Conservation (phyloP, 2,329 filamentous ascomycete genomes). For the Cladosporium halotolerans region DNA sequence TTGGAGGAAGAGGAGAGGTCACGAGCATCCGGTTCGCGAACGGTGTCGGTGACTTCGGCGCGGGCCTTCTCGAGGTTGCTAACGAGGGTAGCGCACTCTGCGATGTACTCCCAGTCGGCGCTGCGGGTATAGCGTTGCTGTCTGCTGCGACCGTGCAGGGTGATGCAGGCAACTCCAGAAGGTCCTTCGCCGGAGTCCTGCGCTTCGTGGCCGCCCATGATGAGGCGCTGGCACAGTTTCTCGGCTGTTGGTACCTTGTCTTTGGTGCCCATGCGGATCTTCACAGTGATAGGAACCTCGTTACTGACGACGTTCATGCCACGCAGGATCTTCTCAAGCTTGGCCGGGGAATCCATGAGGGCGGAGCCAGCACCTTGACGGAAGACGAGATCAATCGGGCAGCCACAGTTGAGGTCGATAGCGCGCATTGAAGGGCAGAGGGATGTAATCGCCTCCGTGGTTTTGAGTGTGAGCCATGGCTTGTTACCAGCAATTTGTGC, state of each 20-base stretch:
- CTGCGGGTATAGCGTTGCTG: conserved; percentile 89
- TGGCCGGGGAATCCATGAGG: conserved; percentile 78
- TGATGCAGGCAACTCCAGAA: conserved; percentile 87
- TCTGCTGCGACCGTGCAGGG: conserved; percentile 84
- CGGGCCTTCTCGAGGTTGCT: conserved; percentile 68
- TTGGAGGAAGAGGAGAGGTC: conserved; percentile 63
- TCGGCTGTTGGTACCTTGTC: conserved; percentile 72
- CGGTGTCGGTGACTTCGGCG: conserved; percentile 65
- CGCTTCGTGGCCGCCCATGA: conserved; percentile 70
- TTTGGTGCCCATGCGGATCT: conserved; percentile 86
- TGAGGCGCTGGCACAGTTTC: conserved; percentile 74
- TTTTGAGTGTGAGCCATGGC: conserved; percentile 83
- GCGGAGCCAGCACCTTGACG: conserved; percentile 83
- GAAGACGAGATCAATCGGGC: conserved; percentile 91
- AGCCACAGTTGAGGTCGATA: conserved; percentile 94
- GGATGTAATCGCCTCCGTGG: conserved; percentile 70
- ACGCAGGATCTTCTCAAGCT: conserved; percentile 87
- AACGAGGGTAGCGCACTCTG: conserved; percentile 79
- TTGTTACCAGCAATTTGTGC: conserved; percentile 90
- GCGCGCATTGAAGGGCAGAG: conserved; percentile 78
- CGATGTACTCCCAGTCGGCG: conserved; percentile 95
- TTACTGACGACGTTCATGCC: conserved; percentile 94
- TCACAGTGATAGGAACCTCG: conserved; percentile 86
- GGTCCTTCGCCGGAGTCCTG: conserved; percentile 61
- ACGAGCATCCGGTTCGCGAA: conserved; percentile 67